Base-by-base conservation (phyloP, 371 early-diverging fungal genomes). In the Syncephalastrum sp. region DNA sequence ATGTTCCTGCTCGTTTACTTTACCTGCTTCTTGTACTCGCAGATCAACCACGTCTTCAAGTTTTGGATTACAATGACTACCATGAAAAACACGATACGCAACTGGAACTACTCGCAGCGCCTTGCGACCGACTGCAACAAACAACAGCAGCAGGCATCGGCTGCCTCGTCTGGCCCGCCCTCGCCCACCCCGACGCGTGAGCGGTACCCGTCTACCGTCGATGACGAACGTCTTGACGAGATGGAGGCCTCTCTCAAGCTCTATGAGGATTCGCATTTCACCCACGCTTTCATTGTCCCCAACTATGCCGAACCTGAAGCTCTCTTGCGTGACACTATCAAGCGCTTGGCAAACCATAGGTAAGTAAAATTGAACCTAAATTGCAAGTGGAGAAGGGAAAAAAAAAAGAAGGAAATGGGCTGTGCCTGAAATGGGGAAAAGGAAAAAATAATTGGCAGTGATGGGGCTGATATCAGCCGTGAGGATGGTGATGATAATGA, bases 211-310 rank as follows among this genome's bases (percentile, higher is more conserved):
- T 44, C 54, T 53, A 49, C 65, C n/a, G 61, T 65, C n/a, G 72
- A 71, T 56, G 72, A 75, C 47, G 73, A 67, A 24, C 56, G 61
- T 44, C 49, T 74, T 7, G 69, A 66, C 25, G 74, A 75, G n/a
- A 73, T 81, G 73, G 81, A 81, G 60, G 68, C 69, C 1, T 63
- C 66, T 8, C 57, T 69, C 13, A 60, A 67, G 13, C 61, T 55
- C 13, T 69, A 71, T 53, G 51, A 75, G 12, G 65, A 65, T 23
- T 49, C 69, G 13, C 43, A 48, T 16, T 55, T 51, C 14, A 53
- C 67, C 41, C 83, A 87, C 55, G 77, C 82, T 23, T 76, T 87
- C 62, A 71, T 87, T 53, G 67, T 87, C 42, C 87, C 87, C 16
- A 83, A 87, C 52, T 87, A 87, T 64, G 62, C 76, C 52, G 87